Evolutionary conservation across 108 stramenopile species (phyloP).

Genomic region (Fragilariopsis cylindrus): DNA sequence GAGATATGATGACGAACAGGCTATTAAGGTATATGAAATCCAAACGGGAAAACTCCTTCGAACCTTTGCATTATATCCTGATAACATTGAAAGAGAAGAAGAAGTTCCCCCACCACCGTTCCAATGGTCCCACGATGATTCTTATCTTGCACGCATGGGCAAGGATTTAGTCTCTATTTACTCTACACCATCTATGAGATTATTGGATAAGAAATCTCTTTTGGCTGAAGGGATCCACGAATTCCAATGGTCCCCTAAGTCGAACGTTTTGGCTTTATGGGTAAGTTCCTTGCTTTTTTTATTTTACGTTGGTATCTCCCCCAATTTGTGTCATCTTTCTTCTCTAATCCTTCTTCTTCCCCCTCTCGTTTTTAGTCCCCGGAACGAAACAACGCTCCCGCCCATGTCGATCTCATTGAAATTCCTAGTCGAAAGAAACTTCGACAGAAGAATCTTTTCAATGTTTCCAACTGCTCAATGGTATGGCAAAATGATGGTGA

Average conservation of each 20-base stretch:
- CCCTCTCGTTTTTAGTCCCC: slow-evolving; percentile 54
- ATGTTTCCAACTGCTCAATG: slow-evolving; percentile 91
- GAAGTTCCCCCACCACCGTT: slow-evolving; percentile 78
- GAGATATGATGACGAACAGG: slow-evolving; percentile 63
- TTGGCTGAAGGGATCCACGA: slow-evolving; percentile 89
- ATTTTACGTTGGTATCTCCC: neutral
- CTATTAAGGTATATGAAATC: slow-evolving; percentile 91
- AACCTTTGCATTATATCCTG: slow-evolving; percentile 80
- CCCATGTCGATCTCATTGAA: slow-evolving; percentile 92
- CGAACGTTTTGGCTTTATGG: slow-evolving; percentile 94
- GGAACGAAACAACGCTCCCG: slow-evolving; percentile 90
- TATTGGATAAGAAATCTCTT: slow-evolving; percentile 90
- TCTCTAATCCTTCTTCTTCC: neutral
- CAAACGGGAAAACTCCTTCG: slow-evolving; percentile 81
- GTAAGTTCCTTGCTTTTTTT: slow-evolving; percentile 31
- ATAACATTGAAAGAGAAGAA: slow-evolving; percentile 33
- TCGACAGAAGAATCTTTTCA: slow-evolving; percentile 94
- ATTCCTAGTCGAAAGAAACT: slow-evolving; percentile 89
- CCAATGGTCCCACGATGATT: slow-evolving; percentile 94
- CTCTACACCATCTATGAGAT: slow-evolving; percentile 86
- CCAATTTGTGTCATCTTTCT: neutral
- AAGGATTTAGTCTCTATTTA: slow-evolving; percentile 90
- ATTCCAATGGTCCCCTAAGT: slow-evolving; percentile 94
- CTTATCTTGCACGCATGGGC: slow-evolving; percentile 94
- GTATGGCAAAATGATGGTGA: slow-evolving; percentile 94